Percentiles rank a stretch among this genome's conserved stretches.
Conservation (phyloP, 345 rosid species). For the Brassica cretica region DNA sequence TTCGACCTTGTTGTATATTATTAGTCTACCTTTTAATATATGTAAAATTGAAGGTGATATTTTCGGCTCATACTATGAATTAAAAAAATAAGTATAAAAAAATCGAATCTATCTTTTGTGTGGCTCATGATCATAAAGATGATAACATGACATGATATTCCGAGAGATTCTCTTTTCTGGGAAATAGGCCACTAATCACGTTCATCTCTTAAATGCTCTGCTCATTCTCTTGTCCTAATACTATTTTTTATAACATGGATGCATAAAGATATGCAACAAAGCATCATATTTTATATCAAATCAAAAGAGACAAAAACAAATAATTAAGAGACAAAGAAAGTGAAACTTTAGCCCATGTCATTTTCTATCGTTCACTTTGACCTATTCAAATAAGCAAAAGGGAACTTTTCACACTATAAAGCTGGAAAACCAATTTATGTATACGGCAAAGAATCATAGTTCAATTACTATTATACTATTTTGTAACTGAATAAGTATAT, state of each 20-base stretch:
- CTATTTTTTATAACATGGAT: conserved; percentile 5
- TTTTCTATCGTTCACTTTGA: conserved; percentile 17
- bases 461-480: background rate
- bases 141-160: conserved; percentile 34
- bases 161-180: conserved; percentile 39
- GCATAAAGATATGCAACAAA: background rate
- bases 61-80: background rate
- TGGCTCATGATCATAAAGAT: conserved; percentile 30
- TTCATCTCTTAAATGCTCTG: conserved; percentile 37
- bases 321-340: conserved; percentile 2
- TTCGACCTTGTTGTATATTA: background rate
- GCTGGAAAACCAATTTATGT: background rate
- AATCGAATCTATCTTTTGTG: conserved; percentile 11
- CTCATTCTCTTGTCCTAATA: conserved; percentile 25
- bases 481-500: background rate
- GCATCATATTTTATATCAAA: conserved; percentile 29
- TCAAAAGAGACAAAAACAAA: conserved; percentile 27
- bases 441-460: background rate
- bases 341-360: conserved; percentile 7
- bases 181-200: conserved; percentile 42
- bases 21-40: background rate
- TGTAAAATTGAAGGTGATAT: background rate
- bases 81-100: background rate
- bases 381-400: conserved; percentile 4
- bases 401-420: conserved; percentile 18